phyloP scores from a whole-genome alignment of 2,329 filamentous ascomycete genomes.

The Penicillium glabrum region DNA sequence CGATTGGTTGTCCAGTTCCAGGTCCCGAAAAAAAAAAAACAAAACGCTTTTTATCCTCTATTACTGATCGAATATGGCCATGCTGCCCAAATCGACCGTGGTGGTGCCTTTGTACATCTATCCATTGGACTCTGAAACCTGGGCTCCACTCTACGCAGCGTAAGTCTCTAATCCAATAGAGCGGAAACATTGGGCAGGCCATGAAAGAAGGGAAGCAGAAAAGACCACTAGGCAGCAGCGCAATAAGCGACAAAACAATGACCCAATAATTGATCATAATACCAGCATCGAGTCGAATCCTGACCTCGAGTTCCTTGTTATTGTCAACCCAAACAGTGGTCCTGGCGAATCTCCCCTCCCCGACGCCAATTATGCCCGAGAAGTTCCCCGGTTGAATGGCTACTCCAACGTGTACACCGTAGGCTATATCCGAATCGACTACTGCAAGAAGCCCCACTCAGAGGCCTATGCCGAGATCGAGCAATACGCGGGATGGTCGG shows the following conservation, averaged over 20 bases:
- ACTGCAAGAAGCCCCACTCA: constrained; percentile 21
- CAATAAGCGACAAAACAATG: neutral
- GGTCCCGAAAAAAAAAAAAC: neutral
- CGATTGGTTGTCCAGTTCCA: neutral
- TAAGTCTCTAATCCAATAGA: neutral
- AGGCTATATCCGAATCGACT: constrained; percentile 25
- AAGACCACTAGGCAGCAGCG: neutral
- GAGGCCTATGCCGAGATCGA: constrained; percentile 15
- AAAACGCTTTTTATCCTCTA: neutral
- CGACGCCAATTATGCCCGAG: neutral
- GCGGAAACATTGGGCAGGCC: neutral
- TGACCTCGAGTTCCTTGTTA: neutral
- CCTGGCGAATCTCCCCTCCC: neutral
- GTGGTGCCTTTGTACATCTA: constrained; percentile 3
- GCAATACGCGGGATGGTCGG: constrained; percentile 1
- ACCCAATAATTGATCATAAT: neutral
- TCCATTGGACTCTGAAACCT: constrained; percentile 1
- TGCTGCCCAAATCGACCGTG: neutral
- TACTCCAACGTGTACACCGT: constrained; percentile 20
- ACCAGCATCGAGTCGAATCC: constrained; percentile 1
- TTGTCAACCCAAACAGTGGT: constrained; percentile 3
- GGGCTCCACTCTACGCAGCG: constrained; percentile 3
- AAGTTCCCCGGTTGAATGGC: constrained; percentile 12
- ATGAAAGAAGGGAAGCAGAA: neutral
- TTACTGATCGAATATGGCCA: neutral